Evolutionary conservation across 352 stramenopile species (phyloP), one percentile per base, ranked within the genome.

Genomic region (Phytophthora palmivora): DNA sequence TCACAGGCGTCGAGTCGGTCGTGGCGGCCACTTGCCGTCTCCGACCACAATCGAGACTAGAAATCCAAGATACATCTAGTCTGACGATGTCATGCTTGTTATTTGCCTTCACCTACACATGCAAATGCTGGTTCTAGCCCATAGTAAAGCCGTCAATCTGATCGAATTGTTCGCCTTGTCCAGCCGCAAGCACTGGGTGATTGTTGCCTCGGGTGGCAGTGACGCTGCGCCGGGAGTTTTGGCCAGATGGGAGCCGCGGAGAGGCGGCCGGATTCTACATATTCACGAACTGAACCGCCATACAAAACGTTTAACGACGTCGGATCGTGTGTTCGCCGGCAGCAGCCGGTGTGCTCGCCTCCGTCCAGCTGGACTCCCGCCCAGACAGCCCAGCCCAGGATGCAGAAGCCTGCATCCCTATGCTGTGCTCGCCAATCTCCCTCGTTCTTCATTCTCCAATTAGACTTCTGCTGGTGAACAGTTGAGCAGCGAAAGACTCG

Each of bases 401-500:
- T 69, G 46, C 22, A 6, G 6, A 21, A 5, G 28, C 18, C 22
- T 32, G 16, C 44, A 38, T 58, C 2, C 37, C 1, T 24, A n/a
- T 12, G 9, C 12, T 36, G 22, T 49, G 22, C 36, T 0, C 15
- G 28, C 46, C 38, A 47, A 65, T 58, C 56, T 47, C 47, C 22
- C 37, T 28, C 57, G 30, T 26, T 37, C 37, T 42, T 72, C 67
- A 75, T 72, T 75, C 57, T 75, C 44, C 61, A 71, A 66, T 72
- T 72, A 63, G 51, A 58, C 62, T 68, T 53, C 38, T 71, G 50
- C 61, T 60, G 42, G 47, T 41, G 48, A 63, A 21, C 33, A 62
- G 32, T 33, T 34, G 24, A 9, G 33, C 45, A 42, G 49, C 19
- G 37, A 48, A 30, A 58, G 53, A 26, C 19, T 26, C 49, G 30